Evolutionary conservation across 1,284 basidiomycete genomes (phyloP).

Genomic region (Pulveroboletus sp.): DNA sequence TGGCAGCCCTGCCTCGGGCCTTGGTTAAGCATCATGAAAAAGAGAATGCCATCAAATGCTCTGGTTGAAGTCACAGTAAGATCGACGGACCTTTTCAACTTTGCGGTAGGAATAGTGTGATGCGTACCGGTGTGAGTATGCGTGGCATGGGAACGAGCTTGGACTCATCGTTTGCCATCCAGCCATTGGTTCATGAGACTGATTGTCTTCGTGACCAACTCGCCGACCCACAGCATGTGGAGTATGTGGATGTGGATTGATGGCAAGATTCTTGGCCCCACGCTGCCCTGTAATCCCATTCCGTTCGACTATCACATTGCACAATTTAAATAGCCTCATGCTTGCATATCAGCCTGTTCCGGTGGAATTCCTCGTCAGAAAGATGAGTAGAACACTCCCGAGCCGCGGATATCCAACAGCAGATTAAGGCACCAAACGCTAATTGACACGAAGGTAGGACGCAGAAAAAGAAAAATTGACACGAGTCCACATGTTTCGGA

Average conservation of each 20-base stretch:
- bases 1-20: neutral
- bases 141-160: too few species aligned
- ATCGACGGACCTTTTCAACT: constrained; percentile 2
- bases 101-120: neutral
- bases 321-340: constrained; percentile 15
- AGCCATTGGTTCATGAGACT: constrained; percentile 1
- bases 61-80: neutral
- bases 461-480: constrained; percentile 5
- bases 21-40: neutral
- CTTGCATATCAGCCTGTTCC: neutral
- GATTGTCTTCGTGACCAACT: constrained; percentile 10
- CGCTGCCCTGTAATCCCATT: neutral
- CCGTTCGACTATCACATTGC: neutral
- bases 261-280: neutral
- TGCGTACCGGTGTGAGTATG: neutral
- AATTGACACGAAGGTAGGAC: constrained; percentile 13
- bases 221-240: neutral
- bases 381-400: constrained; percentile 8
- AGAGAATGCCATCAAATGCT: neutral
- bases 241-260: constrained; percentile 4
- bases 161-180: constrained; percentile 3
- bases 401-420: constrained; percentile 21
- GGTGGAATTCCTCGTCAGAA: constrained; percentile 11
- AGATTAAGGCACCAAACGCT: constrained; percentile 24
- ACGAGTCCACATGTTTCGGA: constrained; percentile 15